A percentile compares a stretch with the other conserved stretches of the same genome.
phyloP scores from a whole-genome alignment of 2,329 filamentous ascomycete species.

The Cytospora mali region DNA sequence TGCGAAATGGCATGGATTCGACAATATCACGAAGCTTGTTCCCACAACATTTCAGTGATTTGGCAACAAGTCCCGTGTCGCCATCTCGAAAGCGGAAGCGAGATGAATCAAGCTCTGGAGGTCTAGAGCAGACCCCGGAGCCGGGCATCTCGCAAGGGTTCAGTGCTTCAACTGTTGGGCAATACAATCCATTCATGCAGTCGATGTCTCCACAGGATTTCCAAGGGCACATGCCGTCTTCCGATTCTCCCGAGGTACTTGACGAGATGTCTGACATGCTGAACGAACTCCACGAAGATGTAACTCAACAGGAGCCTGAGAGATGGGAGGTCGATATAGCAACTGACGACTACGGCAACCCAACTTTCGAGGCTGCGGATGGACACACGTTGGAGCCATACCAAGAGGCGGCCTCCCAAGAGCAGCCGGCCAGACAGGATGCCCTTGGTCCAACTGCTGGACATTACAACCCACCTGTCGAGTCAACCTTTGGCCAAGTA shows the following conservation, averaged over 20 bases:
- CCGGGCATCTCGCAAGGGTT: slow-evolving; percentile 6
- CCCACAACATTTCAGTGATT: slow-evolving; percentile 6
- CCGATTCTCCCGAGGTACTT: slow-evolving; percentile 9
- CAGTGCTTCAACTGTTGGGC: neutral
- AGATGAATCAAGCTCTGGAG: neutral
- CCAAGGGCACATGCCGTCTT: neutral
- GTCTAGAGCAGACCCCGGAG: neutral
- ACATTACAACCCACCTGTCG: slow-evolving; percentile 44
- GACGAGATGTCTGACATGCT: slow-evolving; percentile 18
- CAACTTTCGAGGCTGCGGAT: neutral
- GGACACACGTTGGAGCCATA: neutral
- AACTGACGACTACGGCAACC: neutral
- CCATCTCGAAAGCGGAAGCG: slow-evolving; percentile 19
- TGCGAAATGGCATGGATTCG: slow-evolving; percentile 10
- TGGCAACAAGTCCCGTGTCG: neutral
- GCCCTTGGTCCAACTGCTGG: slow-evolving; percentile 41
- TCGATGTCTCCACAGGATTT: slow-evolving; percentile 8
- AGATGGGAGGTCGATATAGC: neutral
- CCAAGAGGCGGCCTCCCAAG: neutral
- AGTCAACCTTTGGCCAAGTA: slow-evolving; percentile 22
- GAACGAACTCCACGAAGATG: slow-evolving; percentile 12
- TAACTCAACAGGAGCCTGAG: neutral
- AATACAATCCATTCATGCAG: slow-evolving; percentile 5
- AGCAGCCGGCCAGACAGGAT: slow-evolving; percentile 5
- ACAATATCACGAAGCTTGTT: slow-evolving; percentile 20